phyloP scores from a whole-genome alignment of 1,284 basidiomycete species.

The Singerocomus rubriflavus region DNA sequence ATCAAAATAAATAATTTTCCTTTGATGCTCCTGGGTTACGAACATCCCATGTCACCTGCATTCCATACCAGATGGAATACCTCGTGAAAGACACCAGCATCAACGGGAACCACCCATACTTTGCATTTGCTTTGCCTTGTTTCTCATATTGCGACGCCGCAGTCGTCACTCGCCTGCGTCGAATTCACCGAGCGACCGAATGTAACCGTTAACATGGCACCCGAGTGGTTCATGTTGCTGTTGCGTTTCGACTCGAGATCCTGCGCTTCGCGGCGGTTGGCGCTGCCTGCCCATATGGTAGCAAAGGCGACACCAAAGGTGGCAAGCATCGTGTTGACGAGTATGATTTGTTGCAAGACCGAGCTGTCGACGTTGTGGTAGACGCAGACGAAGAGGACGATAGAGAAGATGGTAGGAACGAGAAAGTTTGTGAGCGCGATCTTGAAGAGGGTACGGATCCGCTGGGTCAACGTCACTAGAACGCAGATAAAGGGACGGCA shows the following conservation, averaged over 20 bases:
- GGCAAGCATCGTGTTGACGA: constrained; percentile 10
- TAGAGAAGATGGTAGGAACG: constrained; percentile 25
- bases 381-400: constrained; percentile 18
- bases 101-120: too few relatives aligned
- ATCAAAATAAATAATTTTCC: too few relatives aligned
- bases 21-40: too few relatives aligned
- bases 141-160: too few relatives aligned
- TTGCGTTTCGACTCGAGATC: neutral
- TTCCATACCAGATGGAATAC: too few relatives aligned
- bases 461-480: constrained; percentile 16
- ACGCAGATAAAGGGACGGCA: neutral
- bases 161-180: too few relatives aligned
- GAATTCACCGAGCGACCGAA: too few relatives aligned
- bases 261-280: constrained; percentile 1
- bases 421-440: constrained; percentile 27
- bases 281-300: constrained; percentile 15
- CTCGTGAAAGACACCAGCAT: too few relatives aligned
- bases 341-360: constrained; percentile 8
- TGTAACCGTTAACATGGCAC: constrained; percentile 1
- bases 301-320: constrained; percentile 18
- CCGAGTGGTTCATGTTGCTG: neutral
- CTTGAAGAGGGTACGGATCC: constrained; percentile 19
- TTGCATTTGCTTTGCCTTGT: too few relatives aligned
- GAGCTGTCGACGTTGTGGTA: neutral
- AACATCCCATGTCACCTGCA: too few relatives aligned